Conservation (phyloP, 306 rosid genomes). For the Inga leiocalycina region DNA sequence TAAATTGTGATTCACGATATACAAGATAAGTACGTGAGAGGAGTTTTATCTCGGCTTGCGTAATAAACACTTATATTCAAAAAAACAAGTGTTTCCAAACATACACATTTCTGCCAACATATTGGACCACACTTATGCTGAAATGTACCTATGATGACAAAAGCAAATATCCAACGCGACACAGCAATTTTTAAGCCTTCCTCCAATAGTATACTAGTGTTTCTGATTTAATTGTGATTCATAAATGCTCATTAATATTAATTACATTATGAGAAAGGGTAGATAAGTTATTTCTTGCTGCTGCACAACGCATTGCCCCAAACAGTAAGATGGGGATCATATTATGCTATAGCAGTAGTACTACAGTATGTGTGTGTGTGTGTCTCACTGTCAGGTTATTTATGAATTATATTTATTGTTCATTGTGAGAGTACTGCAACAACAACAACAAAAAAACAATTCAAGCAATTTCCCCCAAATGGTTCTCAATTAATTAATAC, state of each 20-base stretch:
- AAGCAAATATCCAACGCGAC: neutral
- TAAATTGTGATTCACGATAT: too few species aligned
- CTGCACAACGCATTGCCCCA: neutral
- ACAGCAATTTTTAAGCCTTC: neutral
- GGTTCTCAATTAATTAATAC: too few species aligned
- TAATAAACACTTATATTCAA: too few species aligned
- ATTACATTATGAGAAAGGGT: neutral
- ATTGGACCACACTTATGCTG: slow-evolving; percentile 33
- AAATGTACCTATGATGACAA: slow-evolving; percentile 14
- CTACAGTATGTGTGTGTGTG: too few species aligned
- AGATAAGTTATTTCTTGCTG: neutral
- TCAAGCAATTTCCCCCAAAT: neutral
- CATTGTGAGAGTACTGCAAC: neutral
- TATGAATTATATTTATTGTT: neutral
- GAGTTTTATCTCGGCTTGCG: too few species aligned
- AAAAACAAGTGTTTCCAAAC: too few species aligned
- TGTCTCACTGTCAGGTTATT: neutral
- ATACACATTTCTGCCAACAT: neutral
- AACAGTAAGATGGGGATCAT: neutral
- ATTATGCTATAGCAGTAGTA: neutral
- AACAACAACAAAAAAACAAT: neutral
- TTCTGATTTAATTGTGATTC: neutral
- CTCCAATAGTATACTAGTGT: neutral
- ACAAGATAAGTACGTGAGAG: too few species aligned
- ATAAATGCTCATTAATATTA: neutral